These are phyloP conservation scores for Aegilops speltoides DNA, from an alignment of 176 grass and related monocot genomes.

Conservation along the genomic window DNA sequence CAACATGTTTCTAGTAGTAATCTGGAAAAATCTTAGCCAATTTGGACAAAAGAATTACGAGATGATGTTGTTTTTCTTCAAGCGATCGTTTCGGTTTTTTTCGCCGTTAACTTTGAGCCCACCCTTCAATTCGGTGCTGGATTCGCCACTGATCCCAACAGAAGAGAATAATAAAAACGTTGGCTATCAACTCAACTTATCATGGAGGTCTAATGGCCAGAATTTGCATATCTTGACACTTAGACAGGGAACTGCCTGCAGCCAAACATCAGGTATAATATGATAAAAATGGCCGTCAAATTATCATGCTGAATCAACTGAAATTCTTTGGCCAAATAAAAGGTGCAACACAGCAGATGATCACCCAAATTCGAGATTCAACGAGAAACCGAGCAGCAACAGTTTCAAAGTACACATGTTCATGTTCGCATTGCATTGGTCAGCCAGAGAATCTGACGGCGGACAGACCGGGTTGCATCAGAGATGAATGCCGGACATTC, in stretches of 20 bases:
- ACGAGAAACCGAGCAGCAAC: not conserved
- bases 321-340: not conserved
- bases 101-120: too few relatives aligned
- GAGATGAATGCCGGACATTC: not conserved
- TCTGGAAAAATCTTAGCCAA: too few relatives aligned
- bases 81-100: too few relatives aligned
- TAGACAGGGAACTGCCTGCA: not conserved
- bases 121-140: too few relatives aligned
- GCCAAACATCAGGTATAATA: not conserved
- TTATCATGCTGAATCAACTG: conserved; percentile 15
- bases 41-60: too few relatives aligned
- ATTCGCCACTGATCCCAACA: too few relatives aligned
- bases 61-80: too few relatives aligned
- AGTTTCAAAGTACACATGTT: not conserved
- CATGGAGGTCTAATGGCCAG: not conserved
- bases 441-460: not conserved
- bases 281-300: not conserved
- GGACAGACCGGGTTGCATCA: not conserved
- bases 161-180: not conserved
- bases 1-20: too few relatives aligned
- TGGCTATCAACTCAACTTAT: not conserved
- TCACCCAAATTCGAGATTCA: not conserved
- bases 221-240: not conserved
- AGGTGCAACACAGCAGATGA: not conserved
- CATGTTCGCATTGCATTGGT: not conserved